Conservation (phyloP, 2,329 filamentous ascomycete genomes). For the Xylariaceae sp. region DNA sequence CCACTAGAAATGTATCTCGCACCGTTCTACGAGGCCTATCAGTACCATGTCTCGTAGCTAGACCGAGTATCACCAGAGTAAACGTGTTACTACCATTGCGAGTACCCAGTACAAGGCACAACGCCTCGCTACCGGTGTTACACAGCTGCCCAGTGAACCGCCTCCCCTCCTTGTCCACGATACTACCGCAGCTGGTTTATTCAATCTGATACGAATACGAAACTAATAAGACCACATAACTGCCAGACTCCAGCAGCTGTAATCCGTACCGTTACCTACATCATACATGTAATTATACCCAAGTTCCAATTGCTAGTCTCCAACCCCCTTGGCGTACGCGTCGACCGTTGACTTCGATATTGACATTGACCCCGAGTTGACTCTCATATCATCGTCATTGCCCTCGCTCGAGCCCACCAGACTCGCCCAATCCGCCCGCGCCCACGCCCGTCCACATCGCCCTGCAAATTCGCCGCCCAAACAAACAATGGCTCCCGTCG, state of each 20-base stretch:
- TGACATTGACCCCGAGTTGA: background rate
- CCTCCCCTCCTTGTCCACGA: background rate
- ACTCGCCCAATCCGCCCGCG: background rate
- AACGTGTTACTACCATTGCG: no score
- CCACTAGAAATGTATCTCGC: no score
- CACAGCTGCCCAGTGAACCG: background rate
- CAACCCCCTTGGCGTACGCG: background rate
- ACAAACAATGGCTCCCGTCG: constrained; percentile 21
- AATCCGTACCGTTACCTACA: background rate
- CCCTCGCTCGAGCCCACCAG: background rate
- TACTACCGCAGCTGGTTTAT: no score
- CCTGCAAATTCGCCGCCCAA: background rate
- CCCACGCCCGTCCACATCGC: background rate
- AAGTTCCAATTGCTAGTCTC: background rate
- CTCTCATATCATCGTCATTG: background rate
- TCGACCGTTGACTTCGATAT: background rate
- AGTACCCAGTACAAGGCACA: no score
- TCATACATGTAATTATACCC: background rate
- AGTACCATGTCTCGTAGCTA: no score
- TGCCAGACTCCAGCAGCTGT: no score
- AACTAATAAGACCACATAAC: background rate
- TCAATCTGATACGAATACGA: background rate
- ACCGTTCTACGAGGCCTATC: no score
- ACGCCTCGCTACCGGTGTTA: background rate
- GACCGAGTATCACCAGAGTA: no score